phyloP scores from a whole-genome alignment of 164 flowering plant genomes.

The Hamamelis virginiana region DNA sequence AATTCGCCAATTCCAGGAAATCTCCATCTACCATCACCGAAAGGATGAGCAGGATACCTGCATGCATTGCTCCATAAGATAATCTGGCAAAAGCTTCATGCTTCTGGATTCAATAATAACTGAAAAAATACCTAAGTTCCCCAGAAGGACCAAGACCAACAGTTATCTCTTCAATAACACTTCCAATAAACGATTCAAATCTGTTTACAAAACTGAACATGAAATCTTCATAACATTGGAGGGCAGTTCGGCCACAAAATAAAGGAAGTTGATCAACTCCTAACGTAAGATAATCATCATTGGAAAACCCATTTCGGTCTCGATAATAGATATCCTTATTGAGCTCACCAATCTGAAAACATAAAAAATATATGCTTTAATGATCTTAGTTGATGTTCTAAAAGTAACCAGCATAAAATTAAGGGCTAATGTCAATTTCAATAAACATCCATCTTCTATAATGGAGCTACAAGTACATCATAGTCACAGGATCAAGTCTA shows the following conservation, averaged over 20 bases:
- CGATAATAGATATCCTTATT: constrained; percentile 53
- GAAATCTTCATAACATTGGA: constrained; percentile 63
- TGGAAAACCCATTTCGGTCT: constrained; percentile 47
- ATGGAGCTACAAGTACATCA: too few relatives aligned
- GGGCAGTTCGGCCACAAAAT: constrained; percentile 56
- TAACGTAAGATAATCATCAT: constrained; percentile 55
- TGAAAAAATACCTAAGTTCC: constrained; percentile 52
- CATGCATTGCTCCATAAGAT: constrained; percentile 16
- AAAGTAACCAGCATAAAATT: neutral
- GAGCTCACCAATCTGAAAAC: constrained; percentile 45
- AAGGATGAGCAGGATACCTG: constrained; percentile 69
- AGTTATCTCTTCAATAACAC: constrained; percentile 54
- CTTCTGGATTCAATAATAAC: neutral
- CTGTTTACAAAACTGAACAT: constrained; percentile 46
- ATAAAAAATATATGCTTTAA: constrained; percentile 12
- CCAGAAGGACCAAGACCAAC: constrained; percentile 71
- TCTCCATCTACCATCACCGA: constrained; percentile 52
- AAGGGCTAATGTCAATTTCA: too few relatives aligned
- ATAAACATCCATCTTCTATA: too few relatives aligned
- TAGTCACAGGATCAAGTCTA: too few relatives aligned
- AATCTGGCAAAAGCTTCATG: constrained; percentile 4
- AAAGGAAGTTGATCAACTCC: constrained; percentile 58
- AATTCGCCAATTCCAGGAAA: constrained; percentile 70
- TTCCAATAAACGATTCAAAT: constrained; percentile 48
- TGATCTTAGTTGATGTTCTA: constrained; percentile 3